phyloP scores from a whole-genome alignment of 2,329 filamentous ascomycete genomes.

The Bipolaris zeicola region DNA sequence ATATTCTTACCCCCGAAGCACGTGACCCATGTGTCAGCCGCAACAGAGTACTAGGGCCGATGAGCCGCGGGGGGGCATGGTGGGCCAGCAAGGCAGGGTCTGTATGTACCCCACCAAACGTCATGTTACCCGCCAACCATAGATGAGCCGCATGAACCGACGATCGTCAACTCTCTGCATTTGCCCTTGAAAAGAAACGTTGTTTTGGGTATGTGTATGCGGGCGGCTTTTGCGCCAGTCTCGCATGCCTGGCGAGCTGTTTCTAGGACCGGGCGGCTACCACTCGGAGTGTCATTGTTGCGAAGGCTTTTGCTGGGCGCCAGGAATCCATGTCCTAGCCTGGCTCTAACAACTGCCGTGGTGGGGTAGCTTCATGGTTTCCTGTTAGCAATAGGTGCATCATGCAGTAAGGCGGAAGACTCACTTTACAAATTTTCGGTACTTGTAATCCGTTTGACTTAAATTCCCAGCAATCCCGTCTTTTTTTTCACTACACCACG shows the following conservation, averaged over 20 bases:
- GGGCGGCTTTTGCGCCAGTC: not conserved
- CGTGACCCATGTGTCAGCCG: not conserved
- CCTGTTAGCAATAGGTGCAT: slow-evolving; percentile 7
- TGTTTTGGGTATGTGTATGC: not conserved
- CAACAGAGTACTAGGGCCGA: not conserved
- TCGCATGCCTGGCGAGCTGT: not conserved
- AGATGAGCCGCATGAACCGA: slow-evolving; percentile 6
- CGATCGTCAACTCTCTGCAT: not conserved
- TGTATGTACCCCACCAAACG: slow-evolving; percentile 27
- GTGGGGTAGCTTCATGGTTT: slow-evolving; percentile 37
- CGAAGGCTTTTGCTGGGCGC: slow-evolving; percentile 14
- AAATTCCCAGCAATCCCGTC: not conserved
- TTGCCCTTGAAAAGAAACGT: not conserved
- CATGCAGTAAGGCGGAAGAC: slow-evolving; percentile 12
- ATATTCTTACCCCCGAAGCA: not conserved
- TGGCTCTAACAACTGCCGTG: slow-evolving; percentile 43
- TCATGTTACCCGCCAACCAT: slow-evolving; percentile 20
- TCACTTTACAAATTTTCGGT: slow-evolving; percentile 15
- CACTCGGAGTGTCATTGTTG: slow-evolving; percentile 7
- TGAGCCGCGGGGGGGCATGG: not conserved
- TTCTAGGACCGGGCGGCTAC: not conserved
- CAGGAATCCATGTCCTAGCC: slow-evolving; percentile 15
- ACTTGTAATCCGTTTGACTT: not conserved
- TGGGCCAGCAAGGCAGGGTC: not conserved
- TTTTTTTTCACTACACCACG: not conserved